phyloP scores from a whole-genome alignment of 225 moss, liverwort and hornwort species.

The Straminergon stramineum region DNA sequence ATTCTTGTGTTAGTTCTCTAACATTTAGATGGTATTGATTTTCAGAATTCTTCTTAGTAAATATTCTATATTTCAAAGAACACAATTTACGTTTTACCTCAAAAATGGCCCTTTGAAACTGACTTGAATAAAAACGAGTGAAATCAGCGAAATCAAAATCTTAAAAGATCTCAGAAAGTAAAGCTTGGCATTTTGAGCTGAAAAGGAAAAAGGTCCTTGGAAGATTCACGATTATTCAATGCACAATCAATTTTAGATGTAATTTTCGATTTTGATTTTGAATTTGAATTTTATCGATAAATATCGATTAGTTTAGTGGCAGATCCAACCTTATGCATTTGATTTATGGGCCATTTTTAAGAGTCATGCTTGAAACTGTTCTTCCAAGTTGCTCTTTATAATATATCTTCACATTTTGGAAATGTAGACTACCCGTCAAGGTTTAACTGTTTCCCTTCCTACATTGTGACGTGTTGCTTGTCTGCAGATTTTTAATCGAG shows the following conservation, averaged over 20 bases:
- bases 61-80: neutral
- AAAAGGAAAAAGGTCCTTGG: too few relatives aligned
- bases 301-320: neutral
- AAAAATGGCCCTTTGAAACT: neutral
- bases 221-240: too few relatives aligned
- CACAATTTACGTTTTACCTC: neutral
- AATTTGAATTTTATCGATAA: too few relatives aligned
- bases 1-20: neutral
- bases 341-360: neutral
- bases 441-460: neutral
- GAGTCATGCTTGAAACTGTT: neutral
- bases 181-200: neutral
- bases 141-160: neutral
- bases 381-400: neutral
- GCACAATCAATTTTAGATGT: neutral
- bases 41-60: neutral
- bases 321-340: neutral
- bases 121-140: neutral
- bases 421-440: neutral
- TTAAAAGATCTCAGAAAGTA: neutral
- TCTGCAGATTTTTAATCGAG: conserved; percentile 44
- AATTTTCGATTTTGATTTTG: neutral
- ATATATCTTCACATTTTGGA: neutral
- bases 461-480: neutral
- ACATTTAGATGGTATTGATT: neutral